Conservation (phyloP, 495 filamentous ascomycete genomes). For the Daldinia bambusicola region DNA sequence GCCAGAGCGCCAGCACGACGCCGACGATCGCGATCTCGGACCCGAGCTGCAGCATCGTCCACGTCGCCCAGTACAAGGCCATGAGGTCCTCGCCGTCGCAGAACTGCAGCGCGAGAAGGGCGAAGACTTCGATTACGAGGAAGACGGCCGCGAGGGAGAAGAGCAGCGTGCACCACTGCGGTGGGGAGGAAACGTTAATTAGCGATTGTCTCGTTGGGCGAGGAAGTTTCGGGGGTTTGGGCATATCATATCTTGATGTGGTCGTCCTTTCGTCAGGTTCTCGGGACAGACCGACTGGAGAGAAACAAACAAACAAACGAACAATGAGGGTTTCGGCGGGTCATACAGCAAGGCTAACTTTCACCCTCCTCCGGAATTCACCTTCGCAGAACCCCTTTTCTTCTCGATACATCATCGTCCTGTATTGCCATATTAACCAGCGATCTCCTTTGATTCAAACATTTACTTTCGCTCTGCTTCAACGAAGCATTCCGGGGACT, state of each 20-base stretch:
- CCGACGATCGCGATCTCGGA: constrained; percentile 61
- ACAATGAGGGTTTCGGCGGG: not conserved
- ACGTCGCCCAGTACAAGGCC: constrained; percentile 60
- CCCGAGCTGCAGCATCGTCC: constrained; percentile 60
- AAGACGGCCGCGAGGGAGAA: constrained; percentile 49
- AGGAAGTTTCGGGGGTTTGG: not conserved
- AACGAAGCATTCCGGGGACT: not conserved
- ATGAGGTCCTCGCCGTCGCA: constrained; percentile 62
- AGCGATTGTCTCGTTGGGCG: not conserved
- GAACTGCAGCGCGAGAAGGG: constrained; percentile 56
- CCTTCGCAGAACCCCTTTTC: constrained; percentile 22
- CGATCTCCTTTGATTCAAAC: too few species aligned
- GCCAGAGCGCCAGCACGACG: constrained; percentile 53
- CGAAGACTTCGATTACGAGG: constrained; percentile 56
- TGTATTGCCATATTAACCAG: constrained; percentile 17
- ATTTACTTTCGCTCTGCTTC: not conserved
- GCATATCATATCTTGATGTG: not conserved
- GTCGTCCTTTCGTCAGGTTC: too few species aligned
- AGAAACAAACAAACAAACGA: too few species aligned
- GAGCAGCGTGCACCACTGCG: constrained; percentile 47
- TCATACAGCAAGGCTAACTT: constrained; percentile 24
- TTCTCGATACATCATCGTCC: constrained; percentile 31
- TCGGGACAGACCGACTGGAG: too few species aligned
- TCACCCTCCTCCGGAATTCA: constrained; percentile 38
- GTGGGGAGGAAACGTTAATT: not conserved